Base-by-base conservation (phyloP, 768 basidiomycete species). In the Leccinum disarticulatum region DNA sequence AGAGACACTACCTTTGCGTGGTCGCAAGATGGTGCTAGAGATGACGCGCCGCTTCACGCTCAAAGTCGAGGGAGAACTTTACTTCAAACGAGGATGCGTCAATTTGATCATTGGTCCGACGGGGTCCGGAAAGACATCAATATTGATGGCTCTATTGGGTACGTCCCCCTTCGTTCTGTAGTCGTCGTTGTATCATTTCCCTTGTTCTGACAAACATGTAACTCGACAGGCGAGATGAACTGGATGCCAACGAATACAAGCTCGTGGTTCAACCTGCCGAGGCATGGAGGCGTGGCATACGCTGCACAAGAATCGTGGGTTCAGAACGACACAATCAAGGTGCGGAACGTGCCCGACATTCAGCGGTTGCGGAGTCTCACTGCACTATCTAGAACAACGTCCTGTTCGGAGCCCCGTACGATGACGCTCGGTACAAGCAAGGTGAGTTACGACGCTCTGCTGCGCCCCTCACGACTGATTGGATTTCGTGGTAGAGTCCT, bases 311-410 rank as follows among this genome's bases (percentile, higher is more conserved):
- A 57, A 3, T 57, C 56, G 3, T 57, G 56, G 56, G 36, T 57
- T 30, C 56, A 57, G 27, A 57, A 54, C n/a, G 56, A 57, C 10
- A 57, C 56, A 33, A 57, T 54, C 51, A 57, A 54, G 35, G 56
- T 54, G 14, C n/a, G 31, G 27, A 13, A 22, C 5, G 6, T 27
- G 15, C 7, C 3, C 22, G 22, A 25, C 11, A 19, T 52, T 9
- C 4, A 31, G 2, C 33, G 6, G n/a, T 19, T 13, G 9, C 3
- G n/a, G 25, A 43, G 6, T 14, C 22, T 6, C 13, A 28, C 7
- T n/a, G 1, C 30, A 3, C 19, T 53, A 13, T 17, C 50, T 38
- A 57, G 56, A 57, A 57, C 14, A 57, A 54, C 19, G 52, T 57
- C 28, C 8, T 57, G 6, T 57, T 57, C 8, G 50, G 56, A 6